These are phyloP conservation scores for Alternaria sp. DNA, from an alignment of 2,329 filamentous ascomycete species.

Conservation along the genomic window DNA sequence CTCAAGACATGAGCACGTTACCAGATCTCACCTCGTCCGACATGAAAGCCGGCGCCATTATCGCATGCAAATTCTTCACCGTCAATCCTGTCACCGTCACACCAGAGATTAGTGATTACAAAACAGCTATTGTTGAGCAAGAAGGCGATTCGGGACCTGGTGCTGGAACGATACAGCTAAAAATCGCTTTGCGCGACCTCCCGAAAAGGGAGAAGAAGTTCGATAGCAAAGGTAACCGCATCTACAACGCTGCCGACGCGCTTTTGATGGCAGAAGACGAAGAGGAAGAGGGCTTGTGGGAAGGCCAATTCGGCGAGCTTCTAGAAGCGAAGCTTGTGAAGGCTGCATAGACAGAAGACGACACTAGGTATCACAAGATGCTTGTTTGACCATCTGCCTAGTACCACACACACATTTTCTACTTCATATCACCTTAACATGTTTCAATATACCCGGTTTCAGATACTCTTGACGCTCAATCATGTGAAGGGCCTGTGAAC, in stretches of 20 bases:
- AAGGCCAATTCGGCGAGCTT: constrained; percentile 39
- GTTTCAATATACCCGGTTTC: constrained; percentile 8
- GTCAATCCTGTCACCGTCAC: constrained; percentile 67
- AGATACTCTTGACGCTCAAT: neutral
- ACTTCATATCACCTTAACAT: neutral
- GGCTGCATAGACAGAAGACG: constrained; percentile 22
- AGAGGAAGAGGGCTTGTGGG: constrained; percentile 37
- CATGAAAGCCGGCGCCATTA: constrained; percentile 66
- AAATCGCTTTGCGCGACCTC: constrained; percentile 74
- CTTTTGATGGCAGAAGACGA: constrained; percentile 39
- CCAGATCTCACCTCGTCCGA: constrained; percentile 59
- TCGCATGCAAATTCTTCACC: constrained; percentile 72
- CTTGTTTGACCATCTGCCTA: neutral
- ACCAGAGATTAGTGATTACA: constrained; percentile 70
- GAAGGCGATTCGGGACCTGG: constrained; percentile 55
- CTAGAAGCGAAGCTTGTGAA: constrained; percentile 40
- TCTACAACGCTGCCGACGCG: constrained; percentile 71
- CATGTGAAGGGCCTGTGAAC: neutral
- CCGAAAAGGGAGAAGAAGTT: constrained; percentile 64
- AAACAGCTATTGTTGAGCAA: constrained; percentile 68
- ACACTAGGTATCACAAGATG: neutral
- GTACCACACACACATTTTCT: neutral
- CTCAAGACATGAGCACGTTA: constrained; percentile 64
- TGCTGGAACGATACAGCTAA: constrained; percentile 65
- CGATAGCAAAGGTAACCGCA: constrained; percentile 74